A percentile compares a stretch with the other conserved stretches of the same genome.
phyloP scores from a whole-genome alignment of 2,329 filamentous ascomycete species.

The Pseudocercospora vitis region DNA sequence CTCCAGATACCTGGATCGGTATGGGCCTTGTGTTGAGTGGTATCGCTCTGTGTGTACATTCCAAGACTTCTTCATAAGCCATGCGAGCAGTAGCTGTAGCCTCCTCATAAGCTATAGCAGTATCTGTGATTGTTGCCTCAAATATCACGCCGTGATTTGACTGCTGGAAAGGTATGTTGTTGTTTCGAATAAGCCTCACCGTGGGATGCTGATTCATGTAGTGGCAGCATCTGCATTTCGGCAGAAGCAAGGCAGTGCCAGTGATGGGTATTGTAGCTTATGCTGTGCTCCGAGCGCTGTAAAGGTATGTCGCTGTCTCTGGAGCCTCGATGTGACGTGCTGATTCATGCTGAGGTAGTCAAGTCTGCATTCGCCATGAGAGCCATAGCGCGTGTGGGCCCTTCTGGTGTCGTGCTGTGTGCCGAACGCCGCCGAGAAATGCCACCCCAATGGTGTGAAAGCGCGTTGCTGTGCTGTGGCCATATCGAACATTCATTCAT shows the following conservation, averaged over 20 bases:
- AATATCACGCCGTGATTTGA: background rate
- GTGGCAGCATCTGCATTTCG: too few species aligned
- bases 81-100: background rate
- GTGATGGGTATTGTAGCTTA: too few species aligned
- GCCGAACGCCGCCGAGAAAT: too few species aligned
- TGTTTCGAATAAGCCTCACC: too few species aligned
- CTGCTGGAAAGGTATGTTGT: too few species aligned
- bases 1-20: constrained; percentile 74
- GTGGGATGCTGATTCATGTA: background rate
- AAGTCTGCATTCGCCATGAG: too few species aligned
- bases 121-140: background rate
- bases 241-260: too few species aligned
- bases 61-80: constrained; percentile 39
- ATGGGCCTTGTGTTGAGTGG: constrained; percentile 77
- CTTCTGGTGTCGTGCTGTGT: too few species aligned
- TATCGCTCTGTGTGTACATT: constrained; percentile 78
- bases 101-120: background rate
- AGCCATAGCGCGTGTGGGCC: too few species aligned
- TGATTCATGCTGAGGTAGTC: constrained; percentile 6
- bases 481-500: too few species aligned
- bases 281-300: background rate
- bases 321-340: background rate
- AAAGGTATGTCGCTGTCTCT: background rate
- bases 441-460: too few species aligned
- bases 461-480: too few species aligned